Percentiles rank a stretch among this genome's conserved stretches.
phyloP scores from a whole-genome alignment of 75 land plant species.

The Pinus tabuliformis region DNA sequence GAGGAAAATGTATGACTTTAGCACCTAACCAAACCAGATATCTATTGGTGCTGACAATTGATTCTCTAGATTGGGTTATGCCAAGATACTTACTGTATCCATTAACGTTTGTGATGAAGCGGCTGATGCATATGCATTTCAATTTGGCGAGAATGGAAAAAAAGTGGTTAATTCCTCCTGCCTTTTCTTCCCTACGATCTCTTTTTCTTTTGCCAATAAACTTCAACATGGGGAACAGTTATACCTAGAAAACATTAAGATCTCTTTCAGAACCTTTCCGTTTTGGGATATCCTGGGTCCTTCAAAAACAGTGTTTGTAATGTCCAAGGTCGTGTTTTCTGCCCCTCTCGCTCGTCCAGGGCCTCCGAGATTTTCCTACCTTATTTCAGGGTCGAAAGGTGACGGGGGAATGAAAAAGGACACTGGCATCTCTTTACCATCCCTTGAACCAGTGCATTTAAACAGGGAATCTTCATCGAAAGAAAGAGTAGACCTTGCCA shows the following conservation, averaged over 20 bases:
- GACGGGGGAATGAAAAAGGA: slow-evolving; percentile 34
- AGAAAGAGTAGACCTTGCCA: slow-evolving; percentile 33
- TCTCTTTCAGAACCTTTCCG: not conserved
- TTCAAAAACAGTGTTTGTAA: slow-evolving; percentile 18
- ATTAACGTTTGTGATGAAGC: too few relatives aligned
- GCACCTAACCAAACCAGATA: too few relatives aligned
- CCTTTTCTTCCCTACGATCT: not conserved
- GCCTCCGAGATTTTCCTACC: slow-evolving; percentile 31
- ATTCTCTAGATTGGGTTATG: too few relatives aligned
- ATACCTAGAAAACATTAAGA: not conserved
- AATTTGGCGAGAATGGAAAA: not conserved
- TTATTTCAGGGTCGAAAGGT: slow-evolving; percentile 40
- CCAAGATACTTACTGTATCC: too few relatives aligned
- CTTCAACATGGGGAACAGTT: not conserved
- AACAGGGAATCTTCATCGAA: slow-evolving; percentile 29
- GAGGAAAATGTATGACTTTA: too few relatives aligned
- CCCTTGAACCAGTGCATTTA: slow-evolving; percentile 31
- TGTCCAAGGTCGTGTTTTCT: slow-evolving; percentile 12
- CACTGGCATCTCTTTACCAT: slow-evolving; percentile 33
- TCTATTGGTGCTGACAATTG: too few relatives aligned
- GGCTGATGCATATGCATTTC: too few relatives aligned
- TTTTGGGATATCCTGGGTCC: not conserved
- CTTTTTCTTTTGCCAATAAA: not conserved
- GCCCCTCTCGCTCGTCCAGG: not conserved
- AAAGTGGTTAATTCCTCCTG: slow-evolving; percentile 3